Conservation (phyloP, 306 rosid genomes). For the Cucurbita moschata region DNA sequence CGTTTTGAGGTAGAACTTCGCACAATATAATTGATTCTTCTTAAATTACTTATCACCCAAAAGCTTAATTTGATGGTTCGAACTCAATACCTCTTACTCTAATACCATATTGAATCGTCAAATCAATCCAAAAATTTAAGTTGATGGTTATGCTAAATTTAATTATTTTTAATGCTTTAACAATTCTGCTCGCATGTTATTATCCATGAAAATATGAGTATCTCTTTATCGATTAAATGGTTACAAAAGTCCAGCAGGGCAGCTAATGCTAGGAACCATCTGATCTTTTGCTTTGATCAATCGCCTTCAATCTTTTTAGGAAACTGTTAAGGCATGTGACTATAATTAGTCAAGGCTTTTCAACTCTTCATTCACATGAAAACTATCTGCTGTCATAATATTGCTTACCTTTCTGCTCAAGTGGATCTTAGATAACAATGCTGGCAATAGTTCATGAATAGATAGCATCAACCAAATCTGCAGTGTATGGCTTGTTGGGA, state of each 20-base stretch:
- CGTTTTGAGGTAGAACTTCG: neutral
- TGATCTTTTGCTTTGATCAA: neutral
- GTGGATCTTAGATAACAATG: neutral
- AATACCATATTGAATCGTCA: no score
- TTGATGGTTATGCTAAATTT: no score
- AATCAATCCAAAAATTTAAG: no score
- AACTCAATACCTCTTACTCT: no score
- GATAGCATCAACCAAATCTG: neutral
- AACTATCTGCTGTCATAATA: neutral
- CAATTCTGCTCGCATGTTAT: neutral
- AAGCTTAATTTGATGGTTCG: no score
- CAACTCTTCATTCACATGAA: neutral
- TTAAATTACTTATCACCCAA: neutral
- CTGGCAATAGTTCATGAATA: neutral
- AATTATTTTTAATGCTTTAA: no score
- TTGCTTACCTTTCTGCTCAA: neutral
- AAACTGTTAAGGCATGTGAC: neutral
- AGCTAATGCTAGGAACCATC: neutral
- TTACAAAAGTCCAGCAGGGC: neutral
- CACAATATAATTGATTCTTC: neutral
- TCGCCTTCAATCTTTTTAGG: neutral
- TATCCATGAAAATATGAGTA: neutral
- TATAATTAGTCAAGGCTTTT: neutral
- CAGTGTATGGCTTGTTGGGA: neutral
- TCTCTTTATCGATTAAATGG: neutral